These are phyloP conservation scores for Aspergillus alliaceus DNA, from an alignment of 2,329 filamentous ascomycete genomes.

Conservation along the genomic window DNA sequence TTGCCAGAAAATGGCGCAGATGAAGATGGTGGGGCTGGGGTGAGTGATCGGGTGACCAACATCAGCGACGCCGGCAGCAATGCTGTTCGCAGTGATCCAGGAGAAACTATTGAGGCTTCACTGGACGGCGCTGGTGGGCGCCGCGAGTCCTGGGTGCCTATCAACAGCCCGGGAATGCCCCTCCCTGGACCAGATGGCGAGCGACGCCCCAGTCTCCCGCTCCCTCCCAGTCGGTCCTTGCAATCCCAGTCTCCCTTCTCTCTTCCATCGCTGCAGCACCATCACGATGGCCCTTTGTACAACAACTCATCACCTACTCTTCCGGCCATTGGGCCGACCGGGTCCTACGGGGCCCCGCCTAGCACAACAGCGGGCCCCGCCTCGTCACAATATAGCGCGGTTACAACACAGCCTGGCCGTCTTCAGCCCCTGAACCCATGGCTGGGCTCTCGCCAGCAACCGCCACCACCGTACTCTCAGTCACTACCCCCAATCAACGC, in stretches of 20 bases:
- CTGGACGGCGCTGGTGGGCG: constrained; percentile 33
- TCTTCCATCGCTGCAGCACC: constrained; percentile 37
- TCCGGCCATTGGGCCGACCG: constrained; percentile 28
- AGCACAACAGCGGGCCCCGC: constrained; percentile 18
- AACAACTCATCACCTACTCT: constrained; percentile 33
- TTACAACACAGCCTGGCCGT: constrained; percentile 30
- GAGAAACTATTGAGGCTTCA: constrained; percentile 30
- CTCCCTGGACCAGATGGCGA: constrained; percentile 33
- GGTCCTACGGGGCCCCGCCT: constrained; percentile 22
- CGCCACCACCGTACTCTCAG: constrained; percentile 37
- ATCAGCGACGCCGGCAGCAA: constrained; percentile 43
- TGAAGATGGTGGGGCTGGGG: constrained; percentile 30
- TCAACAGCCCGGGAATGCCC: constrained; percentile 39
- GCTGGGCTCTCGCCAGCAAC: constrained; percentile 32
- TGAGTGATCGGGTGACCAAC: constrained; percentile 32
- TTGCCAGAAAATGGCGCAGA: constrained; percentile 33
- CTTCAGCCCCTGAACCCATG: constrained; percentile 43
- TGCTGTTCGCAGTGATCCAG: constrained; percentile 41
- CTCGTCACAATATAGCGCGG: constrained; percentile 27
- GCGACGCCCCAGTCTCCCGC: constrained; percentile 39
- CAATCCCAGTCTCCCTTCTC: constrained; percentile 37
- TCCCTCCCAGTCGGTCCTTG: constrained; percentile 34
- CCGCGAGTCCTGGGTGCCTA: constrained; percentile 43
- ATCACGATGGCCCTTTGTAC: constrained; percentile 30
- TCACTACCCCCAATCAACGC: constrained; percentile 40